Conservation (phyloP, 495 filamentous ascomycete species). For the Wilcoxina mikolae region DNA sequence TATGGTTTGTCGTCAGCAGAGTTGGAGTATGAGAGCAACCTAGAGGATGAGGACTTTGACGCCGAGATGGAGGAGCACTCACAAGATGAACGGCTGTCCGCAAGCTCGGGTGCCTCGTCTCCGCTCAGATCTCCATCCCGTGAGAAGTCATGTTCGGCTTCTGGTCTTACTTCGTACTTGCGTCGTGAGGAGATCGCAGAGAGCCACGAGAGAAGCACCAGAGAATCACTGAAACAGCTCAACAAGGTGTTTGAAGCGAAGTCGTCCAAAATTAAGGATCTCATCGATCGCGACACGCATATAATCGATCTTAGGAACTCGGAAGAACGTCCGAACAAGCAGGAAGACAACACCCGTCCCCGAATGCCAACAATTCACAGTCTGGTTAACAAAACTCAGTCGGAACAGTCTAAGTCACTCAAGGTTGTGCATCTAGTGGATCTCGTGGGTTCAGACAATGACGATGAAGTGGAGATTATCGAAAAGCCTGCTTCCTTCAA, state of each 20-base stretch:
- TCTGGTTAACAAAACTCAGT: constrained; percentile 21
- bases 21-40: constrained; percentile 19
- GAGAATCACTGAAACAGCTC: constrained; percentile 4
- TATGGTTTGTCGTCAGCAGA: constrained; percentile 21
- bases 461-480: constrained; percentile 20
- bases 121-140: background rate
- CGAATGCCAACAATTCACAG: constrained; percentile 5
- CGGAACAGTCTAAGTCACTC: background rate
- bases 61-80: constrained; percentile 13
- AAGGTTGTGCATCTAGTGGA: background rate
- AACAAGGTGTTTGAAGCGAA: constrained; percentile 7
- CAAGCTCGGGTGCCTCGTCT: constrained; percentile 18
- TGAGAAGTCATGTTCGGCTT: background rate
- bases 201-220: constrained; percentile 22
- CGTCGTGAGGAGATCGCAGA: constrained; percentile 11
- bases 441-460: no score
- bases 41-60: constrained; percentile 18
- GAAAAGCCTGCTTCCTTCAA: background rate
- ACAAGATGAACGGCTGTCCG: constrained; percentile 20
- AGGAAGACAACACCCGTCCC: background rate
- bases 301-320: background rate
- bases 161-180: background rate
- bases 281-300: background rate
- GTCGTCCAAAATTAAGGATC: background rate
- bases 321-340: background rate